phyloP scores from a whole-genome alignment of 805 yeast species.

The Maudiozyma bulderi region DNA sequence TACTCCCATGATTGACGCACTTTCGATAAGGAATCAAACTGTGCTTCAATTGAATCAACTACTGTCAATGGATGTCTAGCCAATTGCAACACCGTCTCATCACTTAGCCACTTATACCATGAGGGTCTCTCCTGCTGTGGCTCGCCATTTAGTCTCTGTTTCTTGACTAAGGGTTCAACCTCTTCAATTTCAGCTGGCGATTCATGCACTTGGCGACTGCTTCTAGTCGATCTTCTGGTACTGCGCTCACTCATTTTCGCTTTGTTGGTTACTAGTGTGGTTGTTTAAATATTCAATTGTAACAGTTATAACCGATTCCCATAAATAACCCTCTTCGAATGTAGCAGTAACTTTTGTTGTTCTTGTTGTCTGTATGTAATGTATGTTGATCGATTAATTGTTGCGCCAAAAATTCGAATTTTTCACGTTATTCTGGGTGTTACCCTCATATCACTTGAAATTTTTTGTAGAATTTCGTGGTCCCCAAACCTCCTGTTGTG shows the following conservation, averaged over 20 bases:
- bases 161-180: not conserved
- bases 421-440: too few relatives aligned
- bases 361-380: too few relatives aligned
- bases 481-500: too few relatives aligned
- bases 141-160: not conserved
- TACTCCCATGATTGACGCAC: slow-evolving; percentile 22
- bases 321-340: too few relatives aligned
- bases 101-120: slow-evolving; percentile 20
- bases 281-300: too few relatives aligned
- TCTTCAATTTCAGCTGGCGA: not conserved
- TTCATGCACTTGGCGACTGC: not conserved
- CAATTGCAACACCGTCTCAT: slow-evolving; percentile 17
- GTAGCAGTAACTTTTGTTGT: too few relatives aligned
- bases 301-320: too few relatives aligned
- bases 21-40: slow-evolving; percentile 6
- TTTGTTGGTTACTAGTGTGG: not conserved
- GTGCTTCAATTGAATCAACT: not conserved
- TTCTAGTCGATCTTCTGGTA: not conserved
- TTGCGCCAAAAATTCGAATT: too few relatives aligned
- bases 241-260: not conserved
- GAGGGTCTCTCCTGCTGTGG: slow-evolving; percentile 1
- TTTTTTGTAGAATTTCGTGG: too few relatives aligned
- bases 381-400: too few relatives aligned
- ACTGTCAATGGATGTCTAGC: slow-evolving; percentile 2
- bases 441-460: too few relatives aligned